These are phyloP conservation scores for Vigna radiata DNA, from an alignment of 306 rosid species.

Conservation along the genomic window DNA sequence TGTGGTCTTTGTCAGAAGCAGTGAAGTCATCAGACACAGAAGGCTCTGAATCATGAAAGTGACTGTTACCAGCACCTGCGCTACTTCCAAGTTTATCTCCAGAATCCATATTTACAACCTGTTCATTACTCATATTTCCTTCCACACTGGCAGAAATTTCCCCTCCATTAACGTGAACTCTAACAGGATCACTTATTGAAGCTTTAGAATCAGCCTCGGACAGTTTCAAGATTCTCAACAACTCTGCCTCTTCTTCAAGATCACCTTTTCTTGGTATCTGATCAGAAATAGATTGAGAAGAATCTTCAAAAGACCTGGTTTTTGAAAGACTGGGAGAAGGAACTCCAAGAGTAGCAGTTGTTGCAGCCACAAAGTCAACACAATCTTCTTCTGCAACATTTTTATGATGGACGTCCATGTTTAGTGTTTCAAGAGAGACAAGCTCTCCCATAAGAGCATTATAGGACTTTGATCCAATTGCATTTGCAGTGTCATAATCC, in stretches of 20 bases:
- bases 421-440: conserved; percentile 85
- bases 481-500: conserved; percentile 76
- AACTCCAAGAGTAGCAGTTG: conserved; percentile 94
- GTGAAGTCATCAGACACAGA: conserved; percentile 51
- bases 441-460: conserved; percentile 93
- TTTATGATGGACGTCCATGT: conserved; percentile 52
- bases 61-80: conserved; percentile 45
- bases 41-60: conserved; percentile 51
- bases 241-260: conserved; percentile 87
- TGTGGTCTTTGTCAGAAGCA: conserved; percentile 49
- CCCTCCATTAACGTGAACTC: conserved; percentile 40
- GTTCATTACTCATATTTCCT: conserved; percentile 39
- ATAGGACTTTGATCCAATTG: conserved; percentile 90
- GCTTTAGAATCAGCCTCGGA: conserved; percentile 59
- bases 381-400: conserved; percentile 77
- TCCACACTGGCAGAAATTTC: conserved; percentile 50
- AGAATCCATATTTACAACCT: conserved; percentile 49
- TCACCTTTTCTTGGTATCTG: conserved; percentile 74
- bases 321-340: conserved; percentile 94
- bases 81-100: conserved; percentile 55
- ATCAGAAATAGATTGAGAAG: conserved; percentile 68
- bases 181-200: conserved; percentile 53
- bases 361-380: conserved; percentile 97
- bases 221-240: conserved; percentile 71
- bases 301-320: conserved; percentile 78